Base-by-base conservation (phyloP, 305 asterid genomes). In the Solanum chacoense region DNA sequence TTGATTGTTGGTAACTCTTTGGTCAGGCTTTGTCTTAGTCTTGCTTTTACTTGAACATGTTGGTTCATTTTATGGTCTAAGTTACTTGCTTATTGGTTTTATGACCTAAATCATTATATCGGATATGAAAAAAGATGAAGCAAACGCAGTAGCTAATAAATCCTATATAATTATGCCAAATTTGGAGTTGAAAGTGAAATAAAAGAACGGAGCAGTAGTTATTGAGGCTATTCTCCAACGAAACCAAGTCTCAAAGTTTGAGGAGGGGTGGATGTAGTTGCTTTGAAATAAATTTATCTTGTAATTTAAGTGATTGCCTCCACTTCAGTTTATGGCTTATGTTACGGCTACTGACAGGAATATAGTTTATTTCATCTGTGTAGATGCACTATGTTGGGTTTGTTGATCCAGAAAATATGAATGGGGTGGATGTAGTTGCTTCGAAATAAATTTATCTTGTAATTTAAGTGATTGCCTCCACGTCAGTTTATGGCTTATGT, bases 371-470 rank as follows among this genome's bases (percentile, higher is more conserved):
- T 50, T 83, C 42, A 4, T 86, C 76, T 91, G 22, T 91, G 91
- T 93, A 97, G 99, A 95, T 95, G 97, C 99, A 97, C 91, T 89
- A 91, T 91, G 89, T 95, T 74, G 99, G 99, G 92, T 97, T 96
- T 89, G 98, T 96, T 88, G 99, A 97, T 94, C 94, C 99, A 34
- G 97, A 97, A 88, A 99, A 97, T 93, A 94, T 97, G 99, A 95
- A 96, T 90, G 59, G 36, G 86, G 86, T 42, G n/a, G 69, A 80
- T 38, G 65, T 80, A 40, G 67, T 80, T 28, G 24, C 85, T 28
- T n/a, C 20, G 86, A 81, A 40, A 81, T 81, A 45, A 16, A 42
- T 42, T 42, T 83, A 32, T 50, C 42, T 83, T 83, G 38, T 5
- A 45, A 45, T 29, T 81, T 81, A 45, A 81, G 86, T 45, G 86